Evolutionary conservation across 2,329 filamentous ascomycete genomes (phyloP), one percentile per base, ranked within the genome.

Genomic region (Blastomyces percursus): DNA sequence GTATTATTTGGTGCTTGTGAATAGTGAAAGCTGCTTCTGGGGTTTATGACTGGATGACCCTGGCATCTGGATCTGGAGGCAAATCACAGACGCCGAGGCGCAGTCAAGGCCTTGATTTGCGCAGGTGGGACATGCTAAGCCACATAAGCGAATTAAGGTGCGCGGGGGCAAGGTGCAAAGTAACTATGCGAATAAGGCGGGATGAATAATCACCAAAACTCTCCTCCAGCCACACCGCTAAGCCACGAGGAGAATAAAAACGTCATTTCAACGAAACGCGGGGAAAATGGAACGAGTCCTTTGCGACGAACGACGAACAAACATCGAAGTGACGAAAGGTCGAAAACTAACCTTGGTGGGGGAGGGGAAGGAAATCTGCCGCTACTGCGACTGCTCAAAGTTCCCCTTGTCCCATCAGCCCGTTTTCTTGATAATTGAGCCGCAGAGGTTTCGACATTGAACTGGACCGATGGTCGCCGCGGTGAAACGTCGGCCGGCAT

Each of bases 381-480:
- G 9, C 67, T 63, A 24, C 55, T 46, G 59, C 50, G 70, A 48
- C 59, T 52, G 60, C 61, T 58, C 62, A 69, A 63, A 42, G 62
- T 65, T 69, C 69, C 51, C 67, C 70, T 58, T 65, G 67, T 65
- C 69, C 66, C 46, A 68, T 69, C 63, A 67, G 71, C 38, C 64
- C 64, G 62, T 69, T 75, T 58, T 63, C 63, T 12, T 12, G 56
- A 59, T 35, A 73, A 64, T 60, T 70, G 70, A 6, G 69, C 64
- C 32, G 73, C 71, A 9, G 72, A 65, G 9, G 65, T 61, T 19
- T 68, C 71, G 44, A 74, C 66, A 59, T 71, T 73, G 64, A 77
- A 77, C 62, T 76, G 74, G 52, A 77, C 75, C 8, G 75, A 77
- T 60, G 70, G 73, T 48, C 72, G 69, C 12, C 73, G 71, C 9